A percentile compares a stretch with the other conserved stretches of the same genome.
Conservation (phyloP, 2,329 filamentous ascomycete genomes). For the Fusarium austroafricanum region DNA sequence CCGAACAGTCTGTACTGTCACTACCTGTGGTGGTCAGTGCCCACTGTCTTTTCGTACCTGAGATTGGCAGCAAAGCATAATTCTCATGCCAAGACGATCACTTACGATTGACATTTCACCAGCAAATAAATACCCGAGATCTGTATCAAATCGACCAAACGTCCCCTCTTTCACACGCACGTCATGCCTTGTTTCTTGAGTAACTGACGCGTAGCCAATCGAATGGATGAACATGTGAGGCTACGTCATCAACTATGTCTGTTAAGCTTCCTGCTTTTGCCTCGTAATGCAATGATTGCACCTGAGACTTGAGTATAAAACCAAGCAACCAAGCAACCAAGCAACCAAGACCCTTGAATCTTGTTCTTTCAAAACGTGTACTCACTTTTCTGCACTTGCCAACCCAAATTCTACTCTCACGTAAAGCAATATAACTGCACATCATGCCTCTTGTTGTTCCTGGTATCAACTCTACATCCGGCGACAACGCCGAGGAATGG, state of each 20-base stretch:
- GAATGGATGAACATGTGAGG: conserved; percentile 41
- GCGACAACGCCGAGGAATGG: conserved; percentile 67
- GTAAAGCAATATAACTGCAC: neutral
- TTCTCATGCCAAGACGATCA: conserved; percentile 21
- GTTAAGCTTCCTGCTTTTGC: conserved; percentile 21
- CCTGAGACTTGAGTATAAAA: conserved; percentile 31
- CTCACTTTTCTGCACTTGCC: no score
- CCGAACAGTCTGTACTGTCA: neutral
- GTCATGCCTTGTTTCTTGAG: conserved; percentile 32
- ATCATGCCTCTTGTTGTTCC: conserved; percentile 75
- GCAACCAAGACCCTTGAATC: neutral
- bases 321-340: neutral
- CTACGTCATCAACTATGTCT: conserved; percentile 43
- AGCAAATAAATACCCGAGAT: conserved; percentile 19
- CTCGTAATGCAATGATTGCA: conserved; percentile 13
- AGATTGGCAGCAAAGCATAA: conserved; percentile 30
- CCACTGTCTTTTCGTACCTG: conserved; percentile 5
- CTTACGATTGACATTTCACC: neutral
- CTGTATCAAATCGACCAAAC: conserved; percentile 20
- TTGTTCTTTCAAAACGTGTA: neutral
- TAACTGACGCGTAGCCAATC: conserved; percentile 35
- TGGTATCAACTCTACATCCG: conserved; percentile 62
- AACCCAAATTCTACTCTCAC: neutral
- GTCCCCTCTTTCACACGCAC: conserved; percentile 10
- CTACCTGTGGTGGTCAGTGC: conserved; percentile 11